Percentiles rank a stretch among this genome's conserved stretches.
Evolutionary conservation across 177 flowering plant genomes (phyloP).

Genomic region (Vitis hybrid): DNA sequence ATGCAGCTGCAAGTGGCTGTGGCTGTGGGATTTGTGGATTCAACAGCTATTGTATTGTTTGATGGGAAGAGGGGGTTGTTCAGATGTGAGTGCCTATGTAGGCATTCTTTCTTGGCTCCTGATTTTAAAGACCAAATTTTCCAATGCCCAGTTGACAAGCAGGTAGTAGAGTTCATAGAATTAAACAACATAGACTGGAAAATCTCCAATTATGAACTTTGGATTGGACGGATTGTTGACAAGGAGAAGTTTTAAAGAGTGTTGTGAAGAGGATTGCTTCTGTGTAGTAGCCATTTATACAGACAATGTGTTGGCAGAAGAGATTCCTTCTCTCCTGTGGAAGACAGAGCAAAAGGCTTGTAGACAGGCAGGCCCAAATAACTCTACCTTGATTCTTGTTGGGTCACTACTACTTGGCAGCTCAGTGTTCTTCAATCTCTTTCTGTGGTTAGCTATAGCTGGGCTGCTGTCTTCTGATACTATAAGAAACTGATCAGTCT

Average conservation of each 20-base stretch:
- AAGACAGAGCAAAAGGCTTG: neutral
- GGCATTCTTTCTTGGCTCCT: neutral
- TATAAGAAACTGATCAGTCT: neutral
- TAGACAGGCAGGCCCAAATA: neutral
- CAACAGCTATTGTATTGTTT: neutral
- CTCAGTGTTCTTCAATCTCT: conserved; percentile 7
- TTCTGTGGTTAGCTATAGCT: neutral
- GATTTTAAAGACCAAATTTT: neutral
- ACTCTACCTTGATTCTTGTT: neutral
- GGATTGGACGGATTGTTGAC: neutral
- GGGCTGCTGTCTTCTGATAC: neutral
- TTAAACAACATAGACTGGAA: neutral
- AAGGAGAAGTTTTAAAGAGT: conserved; percentile 5
- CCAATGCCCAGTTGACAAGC: neutral
- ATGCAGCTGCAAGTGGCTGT: too few species aligned
- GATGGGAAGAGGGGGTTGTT: neutral
- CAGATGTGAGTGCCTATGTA: neutral
- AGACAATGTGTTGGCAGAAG: conserved; percentile 21
- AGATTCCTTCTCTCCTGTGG: conserved; percentile 21
- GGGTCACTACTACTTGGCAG: neutral
- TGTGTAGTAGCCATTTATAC: conserved; percentile 21
- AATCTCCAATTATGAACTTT: neutral
- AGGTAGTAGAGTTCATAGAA: neutral
- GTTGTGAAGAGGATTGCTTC: conserved; percentile 20
- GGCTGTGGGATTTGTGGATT: conserved; percentile 5